Evolutionary conservation across 495 filamentous ascomycete species (phyloP).

Genomic region (Letharia lupina): DNA sequence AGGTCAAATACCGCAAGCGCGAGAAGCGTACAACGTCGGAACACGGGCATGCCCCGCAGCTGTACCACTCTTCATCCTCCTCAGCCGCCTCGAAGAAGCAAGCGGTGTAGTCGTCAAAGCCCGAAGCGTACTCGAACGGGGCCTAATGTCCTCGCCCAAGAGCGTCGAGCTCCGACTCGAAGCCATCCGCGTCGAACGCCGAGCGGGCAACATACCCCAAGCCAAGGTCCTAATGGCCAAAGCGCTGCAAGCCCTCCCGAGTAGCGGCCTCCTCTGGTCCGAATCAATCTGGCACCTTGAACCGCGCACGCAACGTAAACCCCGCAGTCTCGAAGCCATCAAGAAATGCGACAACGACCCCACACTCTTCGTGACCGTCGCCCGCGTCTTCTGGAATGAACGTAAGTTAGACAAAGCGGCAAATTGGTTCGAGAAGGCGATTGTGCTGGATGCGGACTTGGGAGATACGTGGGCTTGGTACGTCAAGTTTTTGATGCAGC

Average conservation of each 20-base stretch:
- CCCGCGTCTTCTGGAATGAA: conserved; percentile 69
- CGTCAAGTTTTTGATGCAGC: conserved; percentile 81
- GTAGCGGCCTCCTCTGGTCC: conserved; percentile 81
- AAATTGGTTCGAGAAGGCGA: conserved; percentile 95
- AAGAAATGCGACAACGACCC: conserved; percentile 94
- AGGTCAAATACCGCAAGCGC: conserved; percentile 68
- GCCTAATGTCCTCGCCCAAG: conserved; percentile 77
- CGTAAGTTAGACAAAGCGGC: conserved; percentile 81
- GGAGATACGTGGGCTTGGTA: conserved; percentile 99
- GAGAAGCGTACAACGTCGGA: conserved; percentile 84
- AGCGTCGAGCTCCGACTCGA: conserved; percentile 81
- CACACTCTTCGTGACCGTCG: conserved; percentile 67
- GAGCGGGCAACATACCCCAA: conserved; percentile 73
- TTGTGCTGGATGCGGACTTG: conserved; percentile 71
- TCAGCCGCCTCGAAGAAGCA: conserved; percentile 78
- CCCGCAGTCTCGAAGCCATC: conserved; percentile 83
- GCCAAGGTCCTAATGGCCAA: conserved; percentile 87
- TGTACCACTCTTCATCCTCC: conserved; percentile 81
- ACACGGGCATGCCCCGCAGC: conserved; percentile 78
- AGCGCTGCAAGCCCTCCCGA: conserved; percentile 83
- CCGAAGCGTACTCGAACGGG: conserved; percentile 83
- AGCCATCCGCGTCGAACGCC: conserved; percentile 80
- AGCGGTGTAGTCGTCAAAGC: conserved; percentile 80
- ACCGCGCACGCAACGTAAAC: conserved; percentile 79
- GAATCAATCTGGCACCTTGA: conserved; percentile 95